Conservation (phyloP, 2,329 filamentous ascomycete species). For the Aspergillus calidoustus region DNA sequence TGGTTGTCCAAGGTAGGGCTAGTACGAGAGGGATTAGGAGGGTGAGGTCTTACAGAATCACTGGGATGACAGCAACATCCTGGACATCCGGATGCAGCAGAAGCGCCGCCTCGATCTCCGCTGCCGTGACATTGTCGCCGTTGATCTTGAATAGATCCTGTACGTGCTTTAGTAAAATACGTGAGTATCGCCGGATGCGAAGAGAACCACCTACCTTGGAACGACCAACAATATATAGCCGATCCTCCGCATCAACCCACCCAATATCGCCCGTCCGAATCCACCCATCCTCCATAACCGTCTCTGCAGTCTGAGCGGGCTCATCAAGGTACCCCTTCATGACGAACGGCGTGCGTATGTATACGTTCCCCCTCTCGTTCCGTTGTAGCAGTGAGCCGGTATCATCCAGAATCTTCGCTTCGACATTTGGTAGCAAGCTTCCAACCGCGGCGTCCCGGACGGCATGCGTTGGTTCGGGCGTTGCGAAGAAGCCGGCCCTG, state of each 20-base stretch:
- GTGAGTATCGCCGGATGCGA: not conserved
- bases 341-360: conserved; percentile 71
- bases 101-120: conserved; percentile 60
- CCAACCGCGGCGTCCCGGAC: conserved; percentile 59
- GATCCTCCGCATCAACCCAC: conserved; percentile 62
- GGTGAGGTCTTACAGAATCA: conserved; percentile 48
- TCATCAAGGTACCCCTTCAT: conserved; percentile 80
- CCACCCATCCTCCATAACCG: conserved; percentile 67
- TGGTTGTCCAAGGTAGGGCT: too few relatives aligned
- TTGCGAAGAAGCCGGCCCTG: conserved; percentile 5
- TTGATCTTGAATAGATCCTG: conserved; percentile 57
- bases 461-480: conserved; percentile 58
- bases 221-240: conserved; percentile 72
- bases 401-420: conserved; percentile 63
- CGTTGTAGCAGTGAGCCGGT: conserved; percentile 54
- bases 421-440: conserved; percentile 69
- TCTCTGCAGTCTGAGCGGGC: conserved; percentile 66
- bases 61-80: conserved; percentile 60
- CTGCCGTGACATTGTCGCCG: conserved; percentile 66
- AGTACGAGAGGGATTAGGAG: too few relatives aligned
- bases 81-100: conserved; percentile 47
- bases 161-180: not conserved
- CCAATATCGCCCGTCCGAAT: conserved; percentile 73
- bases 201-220: conserved; percentile 59
- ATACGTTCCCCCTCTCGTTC: conserved; percentile 70